Evolutionary conservation across 805 yeast genomes (phyloP), one percentile per base, ranked within the genome.

Genomic region (Lachancea cidri): DNA sequence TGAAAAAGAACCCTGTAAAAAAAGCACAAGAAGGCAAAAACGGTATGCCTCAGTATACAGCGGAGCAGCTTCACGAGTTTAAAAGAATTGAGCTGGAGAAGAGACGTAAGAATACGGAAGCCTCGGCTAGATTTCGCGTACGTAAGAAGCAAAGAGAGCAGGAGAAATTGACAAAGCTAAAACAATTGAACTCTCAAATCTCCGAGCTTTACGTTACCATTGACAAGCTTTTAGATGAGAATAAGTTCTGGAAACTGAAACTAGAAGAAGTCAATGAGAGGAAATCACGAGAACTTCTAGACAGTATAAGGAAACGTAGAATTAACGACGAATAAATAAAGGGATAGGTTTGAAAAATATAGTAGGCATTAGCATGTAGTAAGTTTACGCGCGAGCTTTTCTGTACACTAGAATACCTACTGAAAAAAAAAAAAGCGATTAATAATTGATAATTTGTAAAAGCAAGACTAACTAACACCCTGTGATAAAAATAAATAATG

Each of bases 101-200:
- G 65, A 75, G 95, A 47, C 77, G 83, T 49, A 75, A 94, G 53
- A 89, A 88, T 65, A 88, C 96, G 0, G 96, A 93, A 1, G 98
- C 98, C 1, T 80, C 91, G 16, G 97, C 97, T 3, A 72, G 98
- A 45, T 91, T 91, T 71, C 74, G 98, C 49, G 77, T 87, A 58
- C 53, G 63, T 29, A 51, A 55, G 43, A 57, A 58, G 45, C 50
- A 53, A 32, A 46, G 52, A 33, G 55, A 54, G 31, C 44, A 44
- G 17, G 58, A 52, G 29, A 60, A 52, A 19, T 31, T 49, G 19
- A 39, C 35, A 11, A 50, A 52, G 44, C 43, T 55, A 20, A 37
- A 48, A 15, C 46, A 44, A 19, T 36, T 59, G 27, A 52, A 55
- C 14, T 7, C 29, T 17, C 51, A 52, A 29, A 50, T 61, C 13